These are phyloP conservation scores for Calonectria hawksworthii DNA, from an alignment of 2,329 filamentous ascomycete species.

Conservation along the genomic window DNA sequence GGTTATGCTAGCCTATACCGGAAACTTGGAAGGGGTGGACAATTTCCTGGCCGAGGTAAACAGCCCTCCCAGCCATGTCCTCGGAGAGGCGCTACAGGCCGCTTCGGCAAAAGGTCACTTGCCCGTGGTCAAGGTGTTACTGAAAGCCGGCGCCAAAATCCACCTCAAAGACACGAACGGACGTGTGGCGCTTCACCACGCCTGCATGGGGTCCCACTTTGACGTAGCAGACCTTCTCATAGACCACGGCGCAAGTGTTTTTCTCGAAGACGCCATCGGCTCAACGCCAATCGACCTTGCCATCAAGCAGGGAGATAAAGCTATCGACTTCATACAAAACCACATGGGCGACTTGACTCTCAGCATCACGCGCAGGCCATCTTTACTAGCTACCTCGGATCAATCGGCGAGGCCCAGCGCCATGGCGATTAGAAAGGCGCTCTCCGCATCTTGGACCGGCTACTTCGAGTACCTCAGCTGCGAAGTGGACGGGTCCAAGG, in stretches of 20 bases:
- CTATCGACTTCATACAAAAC: not conserved
- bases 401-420: not conserved
- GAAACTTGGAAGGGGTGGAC: not conserved
- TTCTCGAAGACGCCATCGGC: not conserved
- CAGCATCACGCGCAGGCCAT: not conserved
- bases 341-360: not conserved
- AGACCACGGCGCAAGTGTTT: not conserved
- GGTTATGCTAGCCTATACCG: not conserved
- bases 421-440: not conserved
- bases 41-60: not conserved
- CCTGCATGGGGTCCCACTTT: not conserved
- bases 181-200: not conserved
- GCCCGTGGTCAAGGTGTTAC: not conserved
- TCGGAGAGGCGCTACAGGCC: not conserved
- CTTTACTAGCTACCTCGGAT: not conserved
- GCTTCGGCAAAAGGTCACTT: not conserved
- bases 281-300: not conserved
- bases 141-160: not conserved
- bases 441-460: not conserved
- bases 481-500: not conserved
- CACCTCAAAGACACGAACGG: not conserved
- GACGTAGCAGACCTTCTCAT: not conserved
- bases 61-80: not conserved
- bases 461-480: not conserved
- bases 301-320: not conserved